Evolutionary conservation across 495 filamentous ascomycete species (phyloP).

Genomic region (Cairneyella variabilis): DNA sequence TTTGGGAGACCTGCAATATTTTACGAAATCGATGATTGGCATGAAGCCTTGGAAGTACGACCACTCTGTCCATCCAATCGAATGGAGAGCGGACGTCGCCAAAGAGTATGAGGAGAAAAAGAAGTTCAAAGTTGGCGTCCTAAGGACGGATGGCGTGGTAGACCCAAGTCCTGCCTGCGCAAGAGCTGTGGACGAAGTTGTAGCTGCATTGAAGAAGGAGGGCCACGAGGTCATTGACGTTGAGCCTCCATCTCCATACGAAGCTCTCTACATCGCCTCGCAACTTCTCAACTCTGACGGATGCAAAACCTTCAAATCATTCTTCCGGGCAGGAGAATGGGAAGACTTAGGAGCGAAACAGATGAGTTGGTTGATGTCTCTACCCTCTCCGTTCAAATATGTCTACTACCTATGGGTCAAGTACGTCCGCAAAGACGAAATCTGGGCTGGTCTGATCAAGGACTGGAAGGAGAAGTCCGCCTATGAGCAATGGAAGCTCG

Average conservation of each 20-base stretch:
- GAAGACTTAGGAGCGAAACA: constrained; percentile 76
- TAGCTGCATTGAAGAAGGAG: constrained; percentile 58
- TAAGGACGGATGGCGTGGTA: constrained; percentile 82
- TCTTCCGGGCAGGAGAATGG: constrained; percentile 72
- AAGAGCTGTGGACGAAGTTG: constrained; percentile 69
- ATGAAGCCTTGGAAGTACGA: constrained; percentile 96
- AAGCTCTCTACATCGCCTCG: constrained; percentile 75
- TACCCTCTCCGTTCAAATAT: constrained; percentile 73
- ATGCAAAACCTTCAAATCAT: constrained; percentile 73
- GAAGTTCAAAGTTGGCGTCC: constrained; percentile 68
- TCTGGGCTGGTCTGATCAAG: constrained; percentile 74
- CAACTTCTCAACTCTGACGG: constrained; percentile 86
- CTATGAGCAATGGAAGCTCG: constrained; percentile 77
- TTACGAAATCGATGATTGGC: constrained; percentile 69
- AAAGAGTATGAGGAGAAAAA: constrained; percentile 54
- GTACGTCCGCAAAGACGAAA: constrained; percentile 68
- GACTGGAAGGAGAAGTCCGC: constrained; percentile 68
- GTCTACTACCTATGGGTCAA: constrained; percentile 87
- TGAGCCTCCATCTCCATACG: constrained; percentile 61
- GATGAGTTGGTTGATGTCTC: constrained; percentile 66
- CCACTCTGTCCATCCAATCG: constrained; percentile 76
- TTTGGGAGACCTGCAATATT: constrained; percentile 79
- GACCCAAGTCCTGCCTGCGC: constrained; percentile 81
- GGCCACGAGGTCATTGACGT: constrained; percentile 80
- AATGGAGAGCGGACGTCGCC: constrained; percentile 65